Evolutionary conservation across 805 yeast genomes (phyloP).

Genomic region (Candida caryicola): DNA sequence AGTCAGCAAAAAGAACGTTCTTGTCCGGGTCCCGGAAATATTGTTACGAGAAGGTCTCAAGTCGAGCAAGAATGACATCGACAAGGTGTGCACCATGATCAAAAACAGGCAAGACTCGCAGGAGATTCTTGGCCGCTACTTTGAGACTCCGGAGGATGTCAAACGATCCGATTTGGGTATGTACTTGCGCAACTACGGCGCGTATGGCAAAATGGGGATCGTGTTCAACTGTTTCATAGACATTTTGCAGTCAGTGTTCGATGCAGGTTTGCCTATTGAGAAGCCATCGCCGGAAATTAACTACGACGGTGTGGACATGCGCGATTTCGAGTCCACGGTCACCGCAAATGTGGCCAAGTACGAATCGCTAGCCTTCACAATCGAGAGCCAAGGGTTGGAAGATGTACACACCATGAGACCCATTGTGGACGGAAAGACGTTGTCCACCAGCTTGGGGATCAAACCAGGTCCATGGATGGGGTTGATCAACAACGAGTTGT

Average conservation of each 20-base stretch:
- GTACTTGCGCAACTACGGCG: slow-evolving; percentile 52
- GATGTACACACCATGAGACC: slow-evolving; percentile 56
- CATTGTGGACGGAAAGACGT: slow-evolving; percentile 70
- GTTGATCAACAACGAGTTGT: slow-evolving; percentile 48
- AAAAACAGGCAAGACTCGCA: slow-evolving; percentile 21
- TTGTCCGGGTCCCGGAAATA: slow-evolving; percentile 42
- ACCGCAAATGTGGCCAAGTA: slow-evolving; percentile 22
- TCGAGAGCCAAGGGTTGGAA: slow-evolving; percentile 34
- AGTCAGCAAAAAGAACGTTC: slow-evolving; percentile 33
- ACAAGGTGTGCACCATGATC: slow-evolving; percentile 46
- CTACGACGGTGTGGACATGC: neutral
- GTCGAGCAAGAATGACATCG: slow-evolving; percentile 55
- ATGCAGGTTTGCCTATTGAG: slow-evolving; percentile 1
- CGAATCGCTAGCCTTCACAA: slow-evolving; percentile 27
- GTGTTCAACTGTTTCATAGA: slow-evolving; percentile 37
- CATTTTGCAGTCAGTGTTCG: slow-evolving; percentile 13
- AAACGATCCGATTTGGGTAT: slow-evolving; percentile 60
- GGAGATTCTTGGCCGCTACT: slow-evolving; percentile 17
- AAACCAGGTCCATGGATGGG: slow-evolving; percentile 91
- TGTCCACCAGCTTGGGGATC: slow-evolving; percentile 47
- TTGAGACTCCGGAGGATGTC: slow-evolving; percentile 14
- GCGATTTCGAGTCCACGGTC: neutral
- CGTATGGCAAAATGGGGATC: slow-evolving; percentile 46
- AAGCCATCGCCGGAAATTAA: slow-evolving; percentile 7
- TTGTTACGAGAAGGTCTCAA: slow-evolving; percentile 70